phyloP scores from a whole-genome alignment of 2,329 filamentous ascomycete genomes.

The Fusarium sarcochroum region DNA sequence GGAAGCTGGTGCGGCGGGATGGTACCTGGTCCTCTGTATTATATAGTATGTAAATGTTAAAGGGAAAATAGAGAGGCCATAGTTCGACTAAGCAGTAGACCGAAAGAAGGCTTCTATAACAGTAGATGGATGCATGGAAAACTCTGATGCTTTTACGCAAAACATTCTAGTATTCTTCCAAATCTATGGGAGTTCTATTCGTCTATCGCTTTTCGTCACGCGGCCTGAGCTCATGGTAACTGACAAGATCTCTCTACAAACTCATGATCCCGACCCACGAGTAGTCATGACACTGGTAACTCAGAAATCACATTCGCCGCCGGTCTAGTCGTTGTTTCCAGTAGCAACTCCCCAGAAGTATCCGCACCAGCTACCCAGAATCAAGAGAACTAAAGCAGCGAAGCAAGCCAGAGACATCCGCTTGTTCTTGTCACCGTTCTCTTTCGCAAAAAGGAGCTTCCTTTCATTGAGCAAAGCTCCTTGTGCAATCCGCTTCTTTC shows the following conservation, averaged over 20 bases:
- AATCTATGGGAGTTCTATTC: background rate
- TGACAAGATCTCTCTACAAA: too few species aligned
- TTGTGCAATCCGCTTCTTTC: background rate
- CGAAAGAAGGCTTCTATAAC: too few species aligned
- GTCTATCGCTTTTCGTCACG: background rate
- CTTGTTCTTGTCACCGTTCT: background rate
- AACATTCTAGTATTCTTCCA: background rate
- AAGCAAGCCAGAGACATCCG: background rate
- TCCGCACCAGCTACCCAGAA: conserved; percentile 9
- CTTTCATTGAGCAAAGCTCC: background rate
- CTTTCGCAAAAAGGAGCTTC: background rate
- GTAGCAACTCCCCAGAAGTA: conserved; percentile 8
- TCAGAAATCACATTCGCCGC: accelerated
- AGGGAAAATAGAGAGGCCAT: too few species aligned
- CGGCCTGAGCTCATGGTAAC: too few species aligned
- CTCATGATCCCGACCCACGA: background rate
- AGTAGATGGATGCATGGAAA: too few species aligned
- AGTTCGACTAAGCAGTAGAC: too few species aligned
- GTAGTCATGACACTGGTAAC: accelerated
- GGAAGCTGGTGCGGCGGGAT: too few species aligned
- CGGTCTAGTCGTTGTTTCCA: background rate
- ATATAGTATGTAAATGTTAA: too few species aligned
- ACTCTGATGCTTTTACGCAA: too few species aligned
- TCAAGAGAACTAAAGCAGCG: background rate
- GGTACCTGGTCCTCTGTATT: too few species aligned